phyloP scores from a whole-genome alignment of 169 alveolate genomes.

The Plasmodium coatneyi region DNA sequence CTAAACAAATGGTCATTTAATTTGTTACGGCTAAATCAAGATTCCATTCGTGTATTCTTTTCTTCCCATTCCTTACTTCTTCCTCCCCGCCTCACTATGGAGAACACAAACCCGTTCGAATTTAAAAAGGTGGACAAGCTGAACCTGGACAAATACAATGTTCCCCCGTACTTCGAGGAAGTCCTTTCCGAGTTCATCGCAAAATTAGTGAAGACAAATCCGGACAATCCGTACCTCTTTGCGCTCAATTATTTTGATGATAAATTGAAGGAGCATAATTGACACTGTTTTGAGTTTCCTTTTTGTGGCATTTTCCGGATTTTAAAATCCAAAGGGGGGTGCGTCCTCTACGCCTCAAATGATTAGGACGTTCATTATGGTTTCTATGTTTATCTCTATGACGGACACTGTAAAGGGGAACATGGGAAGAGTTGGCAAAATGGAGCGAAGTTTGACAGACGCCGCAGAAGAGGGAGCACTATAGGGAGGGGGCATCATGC shows the following conservation, averaged over 20 bases:
- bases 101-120: not conserved
- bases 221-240: constrained; percentile 46
- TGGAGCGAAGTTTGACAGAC: not conserved
- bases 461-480: not conserved
- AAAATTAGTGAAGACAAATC: constrained; percentile 12
- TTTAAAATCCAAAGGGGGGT: not conserved
- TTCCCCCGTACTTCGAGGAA: constrained; percentile 56
- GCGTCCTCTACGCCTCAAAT: not conserved
- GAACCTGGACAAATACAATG: constrained; percentile 36
- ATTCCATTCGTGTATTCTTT: not conserved
- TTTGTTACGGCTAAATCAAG: not conserved
- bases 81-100: constrained; percentile 17
- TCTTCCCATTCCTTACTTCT: not conserved
- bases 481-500: not conserved
- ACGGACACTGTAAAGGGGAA: constrained; percentile 24
- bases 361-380: constrained; percentile 16
- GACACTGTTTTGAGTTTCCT: not conserved
- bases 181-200: constrained; percentile 58
- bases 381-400: constrained; percentile 45
- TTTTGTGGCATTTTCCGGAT: not conserved
- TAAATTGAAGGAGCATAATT: constrained; percentile 12
- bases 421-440: not conserved
- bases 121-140: constrained; percentile 50
- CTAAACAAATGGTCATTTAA: not conserved
- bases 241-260: constrained; percentile 53